These are phyloP conservation scores for Oxyria digyna DNA, from an alignment of 148 eudicot genomes.

Conservation along the genomic window DNA sequence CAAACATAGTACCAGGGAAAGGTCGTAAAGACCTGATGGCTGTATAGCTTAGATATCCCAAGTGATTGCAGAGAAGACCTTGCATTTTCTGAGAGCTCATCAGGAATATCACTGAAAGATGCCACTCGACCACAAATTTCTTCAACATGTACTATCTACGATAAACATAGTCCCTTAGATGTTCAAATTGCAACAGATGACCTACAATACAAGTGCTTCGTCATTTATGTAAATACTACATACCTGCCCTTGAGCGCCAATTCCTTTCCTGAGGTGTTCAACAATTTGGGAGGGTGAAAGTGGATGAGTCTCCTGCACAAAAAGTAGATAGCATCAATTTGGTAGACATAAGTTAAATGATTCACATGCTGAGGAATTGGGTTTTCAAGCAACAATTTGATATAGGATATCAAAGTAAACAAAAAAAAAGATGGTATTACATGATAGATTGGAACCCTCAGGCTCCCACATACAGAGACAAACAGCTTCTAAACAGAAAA, in stretches of 20 bases:
- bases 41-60: slow-evolving; percentile 69
- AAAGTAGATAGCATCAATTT: slow-evolving; percentile 6
- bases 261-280: slow-evolving; percentile 58
- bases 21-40: slow-evolving; percentile 61
- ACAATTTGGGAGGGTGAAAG: slow-evolving; percentile 64
- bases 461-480: neutral
- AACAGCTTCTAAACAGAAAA: neutral
- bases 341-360: neutral
- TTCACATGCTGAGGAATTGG: neutral
- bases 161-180: slow-evolving; percentile 1
- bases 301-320: slow-evolving; percentile 49
- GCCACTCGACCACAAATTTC: slow-evolving; percentile 59
- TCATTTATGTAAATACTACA: neutral
- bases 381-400: neutral
- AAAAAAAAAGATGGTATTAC: neutral
- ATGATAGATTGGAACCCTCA: neutral
- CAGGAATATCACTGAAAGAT: slow-evolving; percentile 54
- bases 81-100: slow-evolving; percentile 47
- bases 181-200: neutral
- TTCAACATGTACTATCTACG: slow-evolving; percentile 87
- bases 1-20: neutral
- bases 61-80: slow-evolving; percentile 41
- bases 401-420: neutral
- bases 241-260: slow-evolving; percentile 88
- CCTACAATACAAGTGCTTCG: neutral